Base-by-base conservation (phyloP, 1,139 yeast genomes). In the Debaryomyces udenii region DNA sequence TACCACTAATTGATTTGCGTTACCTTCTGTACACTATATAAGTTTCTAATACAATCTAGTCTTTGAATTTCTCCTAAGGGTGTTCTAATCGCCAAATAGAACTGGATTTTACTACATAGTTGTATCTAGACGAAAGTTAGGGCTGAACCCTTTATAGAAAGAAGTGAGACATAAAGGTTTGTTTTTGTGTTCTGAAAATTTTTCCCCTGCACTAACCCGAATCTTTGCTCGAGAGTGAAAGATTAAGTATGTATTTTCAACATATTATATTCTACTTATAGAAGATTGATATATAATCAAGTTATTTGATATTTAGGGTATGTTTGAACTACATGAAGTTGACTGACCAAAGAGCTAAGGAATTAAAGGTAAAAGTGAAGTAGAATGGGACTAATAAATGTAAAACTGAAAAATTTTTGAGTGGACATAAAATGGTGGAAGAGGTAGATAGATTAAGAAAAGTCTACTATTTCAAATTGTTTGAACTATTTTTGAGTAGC, bases 261-360 rank as follows among this genome's bases (percentile, higher is more conserved):
- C 35, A 32, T 28, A 33, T 24, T 33, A 32, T 28, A 33, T n/a
- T 16, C 28, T 36, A 20, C 40, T 36, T 27, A 28, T 27, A 27
- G 15, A 20, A 36, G 11, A 17, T 37, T 30, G 40, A 39, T 37
- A 37, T 17, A 40, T 40, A 39, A 33, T 38, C 42, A 43, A 37
- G 16, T 41, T 39, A 35, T 39, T 20, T 43, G 44, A 41, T 33
- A 40, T 46, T 47, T 43, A 50, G 52, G 43, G 56, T 52, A 52
- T 52, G 56, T 52, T 41, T 35, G 27, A 39, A 14, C 18, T 17
- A 27, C 23, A 27, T 17, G 13, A 22, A 32, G n/a, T n/a, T 5
- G 7, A 20, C 7, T 20, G 22, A 20, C 22, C 22, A 20, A 20
- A 20, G 22, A 6, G 7, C 22, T 6, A 7, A 20, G 22, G 7